Percentiles rank a stretch among this genome's conserved stretches.
These are phyloP conservation scores for Sporobolomyces pararoseus DNA, from an alignment of 768 basidiomycete genomes.

Conservation along the genomic window DNA sequence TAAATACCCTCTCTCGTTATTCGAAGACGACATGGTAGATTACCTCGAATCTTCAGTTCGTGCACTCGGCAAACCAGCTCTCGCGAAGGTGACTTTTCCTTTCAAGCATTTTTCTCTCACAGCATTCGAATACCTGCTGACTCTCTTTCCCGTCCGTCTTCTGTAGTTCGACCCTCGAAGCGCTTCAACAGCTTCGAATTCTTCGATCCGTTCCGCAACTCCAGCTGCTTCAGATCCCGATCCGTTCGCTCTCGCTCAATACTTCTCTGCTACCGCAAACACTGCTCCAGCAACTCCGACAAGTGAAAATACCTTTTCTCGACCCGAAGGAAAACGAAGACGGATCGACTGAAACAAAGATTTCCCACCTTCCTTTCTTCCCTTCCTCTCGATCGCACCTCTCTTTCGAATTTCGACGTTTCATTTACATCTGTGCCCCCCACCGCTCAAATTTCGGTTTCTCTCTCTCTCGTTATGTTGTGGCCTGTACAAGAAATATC, in stretches of 20 bases:
- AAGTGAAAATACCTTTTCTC: not conserved
- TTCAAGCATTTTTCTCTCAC: not conserved
- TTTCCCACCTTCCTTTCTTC: not conserved
- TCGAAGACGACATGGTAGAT: conserved; percentile 38
- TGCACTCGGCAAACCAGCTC: conserved; percentile 26
- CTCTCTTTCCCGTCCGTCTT: not conserved
- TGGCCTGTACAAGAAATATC: too few species aligned
- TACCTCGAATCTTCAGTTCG: conserved; percentile 26
- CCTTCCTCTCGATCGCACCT: too few species aligned
- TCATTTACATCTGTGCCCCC: too few species aligned
- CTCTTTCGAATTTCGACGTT: too few species aligned
- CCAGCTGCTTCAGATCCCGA: not conserved
- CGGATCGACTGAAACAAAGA: not conserved
- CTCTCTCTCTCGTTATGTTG: too few species aligned
- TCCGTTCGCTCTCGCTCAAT: conserved; percentile 17
- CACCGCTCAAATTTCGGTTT: too few species aligned
- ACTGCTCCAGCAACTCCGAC: not conserved
- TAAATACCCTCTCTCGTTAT: conserved; percentile 36
- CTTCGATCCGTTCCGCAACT: not conserved
- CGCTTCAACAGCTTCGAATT: not conserved
- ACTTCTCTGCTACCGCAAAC: not conserved
- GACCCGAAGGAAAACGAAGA: not conserved
- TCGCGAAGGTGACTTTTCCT: conserved; percentile 31
- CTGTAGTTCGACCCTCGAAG: not conserved
- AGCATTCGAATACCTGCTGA: not conserved